These are phyloP conservation scores for Podospora appendiculata DNA, from an alignment of 495 filamentous ascomycete genomes.

Conservation along the genomic window DNA sequence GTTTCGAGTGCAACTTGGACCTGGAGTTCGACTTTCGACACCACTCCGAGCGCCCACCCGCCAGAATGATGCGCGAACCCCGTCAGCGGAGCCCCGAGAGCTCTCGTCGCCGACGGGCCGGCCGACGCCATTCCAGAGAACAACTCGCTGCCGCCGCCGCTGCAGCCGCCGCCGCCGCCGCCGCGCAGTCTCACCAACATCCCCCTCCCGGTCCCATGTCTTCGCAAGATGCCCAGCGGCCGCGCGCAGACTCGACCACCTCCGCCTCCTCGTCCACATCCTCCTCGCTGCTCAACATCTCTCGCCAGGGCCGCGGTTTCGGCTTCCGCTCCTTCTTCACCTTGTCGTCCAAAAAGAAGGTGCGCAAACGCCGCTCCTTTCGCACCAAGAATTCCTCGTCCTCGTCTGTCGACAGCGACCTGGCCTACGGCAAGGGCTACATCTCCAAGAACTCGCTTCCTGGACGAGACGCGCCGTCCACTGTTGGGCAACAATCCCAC, in stretches of 20 bases:
- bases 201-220: slow-evolving; percentile 27
- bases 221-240: slow-evolving; percentile 15
- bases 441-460: slow-evolving; percentile 30
- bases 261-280: slow-evolving; percentile 35
- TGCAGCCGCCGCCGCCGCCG: slow-evolving; percentile 17
- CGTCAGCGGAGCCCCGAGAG: slow-evolving; percentile 43
- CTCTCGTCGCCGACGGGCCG: slow-evolving; percentile 41
- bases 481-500: background rate
- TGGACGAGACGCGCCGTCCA: slow-evolving; percentile 5
- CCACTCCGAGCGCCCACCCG: too few relatives aligned
- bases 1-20: too few relatives aligned
- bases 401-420: slow-evolving; percentile 41
- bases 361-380: slow-evolving; percentile 35
- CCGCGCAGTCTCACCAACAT: slow-evolving; percentile 25
- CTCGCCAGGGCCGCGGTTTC: slow-evolving; percentile 28
- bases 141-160: slow-evolving; percentile 28
- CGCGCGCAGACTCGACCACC: slow-evolving; percentile 30
- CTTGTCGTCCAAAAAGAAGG: slow-evolving; percentile 29
- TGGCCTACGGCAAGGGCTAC: slow-evolving; percentile 49
- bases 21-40: too few relatives aligned
- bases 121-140: slow-evolving; percentile 37
- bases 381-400: slow-evolving; percentile 39
- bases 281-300: slow-evolving; percentile 40
- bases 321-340: slow-evolving; percentile 38
- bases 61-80: slow-evolving; percentile 34